Conservation (phyloP, 441 rosid species). For the Kokia cookei region DNA sequence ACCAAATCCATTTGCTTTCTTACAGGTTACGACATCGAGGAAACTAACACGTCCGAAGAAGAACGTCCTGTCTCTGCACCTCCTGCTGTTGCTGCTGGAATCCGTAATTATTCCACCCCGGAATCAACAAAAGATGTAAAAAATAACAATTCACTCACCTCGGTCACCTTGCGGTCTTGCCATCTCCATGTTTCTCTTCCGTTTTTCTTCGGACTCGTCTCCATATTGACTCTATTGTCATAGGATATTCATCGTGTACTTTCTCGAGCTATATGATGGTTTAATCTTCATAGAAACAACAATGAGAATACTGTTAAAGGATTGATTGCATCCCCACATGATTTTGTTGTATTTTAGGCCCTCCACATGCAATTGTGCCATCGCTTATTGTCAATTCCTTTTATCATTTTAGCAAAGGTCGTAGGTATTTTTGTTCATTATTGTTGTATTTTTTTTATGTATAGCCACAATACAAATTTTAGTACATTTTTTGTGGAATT, state of each 20-base stretch:
- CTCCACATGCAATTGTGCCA: not conserved
- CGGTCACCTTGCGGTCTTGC: constrained; percentile 21
- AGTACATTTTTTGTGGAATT: not conserved
- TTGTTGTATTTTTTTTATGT: not conserved
- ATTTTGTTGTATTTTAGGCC: not conserved
- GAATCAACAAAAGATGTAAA: constrained; percentile 23
- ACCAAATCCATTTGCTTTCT: not conserved
- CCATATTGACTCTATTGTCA: constrained; percentile 24
- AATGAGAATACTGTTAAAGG: not conserved
- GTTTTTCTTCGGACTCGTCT: constrained; percentile 20
- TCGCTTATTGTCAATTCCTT: not conserved
- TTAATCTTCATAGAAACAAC: not conserved
- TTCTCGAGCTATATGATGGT: not conserved
- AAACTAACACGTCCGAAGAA: constrained; percentile 13
- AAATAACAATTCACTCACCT: constrained; percentile 27
- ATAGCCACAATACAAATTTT: not conserved
- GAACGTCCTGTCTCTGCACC: constrained; percentile 40
- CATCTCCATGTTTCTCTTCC: constrained; percentile 9
- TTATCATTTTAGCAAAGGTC: not conserved
- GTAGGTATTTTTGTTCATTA: not conserved
- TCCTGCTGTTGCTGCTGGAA: constrained; percentile 65
- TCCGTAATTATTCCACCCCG: constrained; percentile 28
- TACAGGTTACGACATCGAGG: constrained; percentile 67
- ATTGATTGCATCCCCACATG: not conserved
- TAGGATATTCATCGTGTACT: constrained; percentile 19